Percentiles rank a stretch among this genome's conserved stretches.
phyloP scores from a whole-genome alignment of 495 filamentous ascomycete genomes.

The Neurospora cerealis region DNA sequence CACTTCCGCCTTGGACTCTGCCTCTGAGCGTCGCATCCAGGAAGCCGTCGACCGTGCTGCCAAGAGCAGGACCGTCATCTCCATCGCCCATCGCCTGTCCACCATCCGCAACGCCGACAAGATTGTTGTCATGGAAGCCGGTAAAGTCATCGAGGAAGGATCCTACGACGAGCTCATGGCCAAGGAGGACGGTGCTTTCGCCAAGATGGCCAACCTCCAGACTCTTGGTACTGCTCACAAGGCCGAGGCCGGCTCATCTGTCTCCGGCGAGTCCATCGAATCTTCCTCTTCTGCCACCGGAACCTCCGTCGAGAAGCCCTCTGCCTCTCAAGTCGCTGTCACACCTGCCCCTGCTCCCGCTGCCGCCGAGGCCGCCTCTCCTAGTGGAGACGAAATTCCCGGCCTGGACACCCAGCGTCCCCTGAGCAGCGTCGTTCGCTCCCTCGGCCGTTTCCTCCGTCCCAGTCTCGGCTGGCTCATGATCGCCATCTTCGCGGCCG shows the following conservation, averaged over 20 bases:
- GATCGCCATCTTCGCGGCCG: slow-evolving; percentile 3
- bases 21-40: slow-evolving; percentile 87
- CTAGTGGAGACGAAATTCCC: slow-evolving; percentile 28
- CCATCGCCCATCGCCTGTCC: slow-evolving; percentile 88
- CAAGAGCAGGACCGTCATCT: slow-evolving; percentile 77
- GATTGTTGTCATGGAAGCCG: slow-evolving; percentile 82
- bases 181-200: slow-evolving; percentile 39
- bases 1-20: slow-evolving; percentile 81
- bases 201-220: slow-evolving; percentile 40
- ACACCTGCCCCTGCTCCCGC: background rate
- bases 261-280: slow-evolving; percentile 4
- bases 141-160: slow-evolving; percentile 69
- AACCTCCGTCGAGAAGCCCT: slow-evolving; percentile 35
- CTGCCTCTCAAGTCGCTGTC: background rate
- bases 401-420: slow-evolving; percentile 14
- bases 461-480: slow-evolving; percentile 5
- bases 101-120: slow-evolving; percentile 91
- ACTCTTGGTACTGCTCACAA: slow-evolving; percentile 19
- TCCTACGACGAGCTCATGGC: slow-evolving; percentile 56
- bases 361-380: background rate
- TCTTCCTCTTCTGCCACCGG: background rate
- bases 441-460: background rate
- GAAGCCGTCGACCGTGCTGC: slow-evolving; percentile 75
- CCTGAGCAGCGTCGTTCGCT: slow-evolving; percentile 3
- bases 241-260: background rate